Base-by-base conservation (phyloP, 1,284 basidiomycete genomes). In the Papiliotrema nemorosa region DNA sequence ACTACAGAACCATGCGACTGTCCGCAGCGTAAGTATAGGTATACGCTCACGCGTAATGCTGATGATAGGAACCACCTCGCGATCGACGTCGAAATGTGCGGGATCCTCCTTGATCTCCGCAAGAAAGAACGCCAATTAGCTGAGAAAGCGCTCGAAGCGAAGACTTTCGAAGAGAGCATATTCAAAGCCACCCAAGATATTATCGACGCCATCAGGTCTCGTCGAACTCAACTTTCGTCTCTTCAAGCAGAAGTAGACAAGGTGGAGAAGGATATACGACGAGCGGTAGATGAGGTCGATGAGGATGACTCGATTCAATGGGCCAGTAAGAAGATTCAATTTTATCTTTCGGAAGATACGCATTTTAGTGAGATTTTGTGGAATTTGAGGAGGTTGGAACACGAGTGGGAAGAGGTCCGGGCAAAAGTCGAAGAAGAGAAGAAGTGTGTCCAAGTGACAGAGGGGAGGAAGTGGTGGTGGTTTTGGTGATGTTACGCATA, bases 31-130 rank as follows among this genome's bases (percentile, higher is more conserved):
- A 34, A 57, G 56, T 55, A 3, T 13, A 9, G 5, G 25, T n/a
- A 25, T 16, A 24, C 27, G 7, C n/a, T 9, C 14, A 24, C 24
- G n/a, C 34, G 7, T 29, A 26, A 45, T 22, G 31, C 31, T 49
- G 33, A 35, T 31, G 3, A 25, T 12, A 67, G 64, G 5, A 48
- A 59, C 16, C 62, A 70, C 31, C 59, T 73, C 1, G 56, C 55
- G 12, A 49, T 68, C 18, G 70, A 73, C 39, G 67, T 71, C 4
- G 62, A 64, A 43, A 60, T 73, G 58, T 68, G 67, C 50, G 47
- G 53, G 9, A 47, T 59, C 5, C 63, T 73, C 9, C 57, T 59
- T 26, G 61, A 66, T 29, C 51, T 70, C n/a, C 57, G 66, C 13
- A 47, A 50, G 22, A 39, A 49, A 21, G 69, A 71, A 50, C 49